A percentile compares a stretch with the other conserved stretches of the same genome.
Conservation (phyloP, 352 stramenopile genomes). For the Peronospora belbahrii region DNA sequence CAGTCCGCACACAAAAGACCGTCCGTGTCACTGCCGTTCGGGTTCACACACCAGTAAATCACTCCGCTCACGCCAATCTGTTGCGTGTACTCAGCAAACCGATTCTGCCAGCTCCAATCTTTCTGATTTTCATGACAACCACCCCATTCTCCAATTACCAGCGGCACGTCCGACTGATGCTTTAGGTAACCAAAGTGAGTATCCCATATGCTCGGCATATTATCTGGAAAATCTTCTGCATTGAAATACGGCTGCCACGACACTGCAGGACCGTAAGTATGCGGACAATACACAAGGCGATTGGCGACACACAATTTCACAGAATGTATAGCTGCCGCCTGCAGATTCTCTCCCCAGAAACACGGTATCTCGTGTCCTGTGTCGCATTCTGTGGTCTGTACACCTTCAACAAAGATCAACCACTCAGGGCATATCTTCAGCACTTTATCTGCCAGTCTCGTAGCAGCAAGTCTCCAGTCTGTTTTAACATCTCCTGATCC, state of each 20-base stretch:
- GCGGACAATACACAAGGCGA: slow-evolving; percentile 45
- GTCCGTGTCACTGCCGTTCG: slow-evolving; percentile 52
- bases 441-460: slow-evolving; percentile 19
- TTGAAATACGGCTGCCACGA: slow-evolving; percentile 39
- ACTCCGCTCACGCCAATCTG: slow-evolving; percentile 33
- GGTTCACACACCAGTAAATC: slow-evolving; percentile 68
- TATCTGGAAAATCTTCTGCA: slow-evolving; percentile 27
- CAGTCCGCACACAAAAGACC: slow-evolving; percentile 51
- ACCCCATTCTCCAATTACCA: slow-evolving; percentile 62
- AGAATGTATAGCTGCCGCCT: slow-evolving; percentile 15
- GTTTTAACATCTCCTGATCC: slow-evolving; percentile 26
- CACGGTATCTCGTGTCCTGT: slow-evolving; percentile 21
- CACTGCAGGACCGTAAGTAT: slow-evolving; percentile 43
- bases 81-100: slow-evolving; percentile 36
- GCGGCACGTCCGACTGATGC: slow-evolving; percentile 18
- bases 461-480: slow-evolving; percentile 43
- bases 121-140: slow-evolving; percentile 26
- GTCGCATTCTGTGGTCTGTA: slow-evolving; percentile 32
- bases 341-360: slow-evolving; percentile 51
- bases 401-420: slow-evolving; percentile 51
- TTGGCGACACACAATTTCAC: slow-evolving; percentile 28
- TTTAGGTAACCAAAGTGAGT: slow-evolving; percentile 45
- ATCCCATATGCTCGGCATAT: slow-evolving; percentile 53
- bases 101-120: slow-evolving; percentile 43
- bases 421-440: slow-evolving; percentile 28